Conservation (phyloP, 23 red algal species). For the Gracilaria caudata region DNA sequence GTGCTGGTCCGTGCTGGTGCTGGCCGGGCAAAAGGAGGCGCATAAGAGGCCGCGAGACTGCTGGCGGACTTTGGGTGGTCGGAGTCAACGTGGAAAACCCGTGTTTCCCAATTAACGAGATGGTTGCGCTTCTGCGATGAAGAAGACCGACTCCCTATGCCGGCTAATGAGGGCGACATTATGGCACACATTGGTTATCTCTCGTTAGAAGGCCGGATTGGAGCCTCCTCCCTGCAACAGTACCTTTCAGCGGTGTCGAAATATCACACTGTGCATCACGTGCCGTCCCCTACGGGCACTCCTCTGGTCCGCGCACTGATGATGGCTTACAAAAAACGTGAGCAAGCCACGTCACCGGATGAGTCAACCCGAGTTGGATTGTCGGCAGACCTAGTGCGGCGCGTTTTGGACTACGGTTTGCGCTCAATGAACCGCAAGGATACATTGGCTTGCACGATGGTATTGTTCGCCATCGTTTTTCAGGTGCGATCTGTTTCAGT, state of each 20-base stretch:
- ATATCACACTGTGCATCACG: slow-evolving; percentile 19
- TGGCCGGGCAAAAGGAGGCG: neutral
- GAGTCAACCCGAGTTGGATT: too few species aligned
- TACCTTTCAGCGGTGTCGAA: neutral
- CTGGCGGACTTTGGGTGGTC: neutral
- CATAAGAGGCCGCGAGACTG: slow-evolving; percentile 7
- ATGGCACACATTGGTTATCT: too few species aligned
- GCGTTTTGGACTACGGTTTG: slow-evolving; percentile 13
- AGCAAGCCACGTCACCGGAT: too few species aligned
- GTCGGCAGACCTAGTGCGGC: neutral
- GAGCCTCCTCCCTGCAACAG: too few species aligned
- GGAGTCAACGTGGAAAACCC: neutral
- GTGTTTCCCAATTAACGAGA: neutral
- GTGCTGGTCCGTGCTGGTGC: neutral
- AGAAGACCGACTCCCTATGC: neutral
- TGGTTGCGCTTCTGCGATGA: slow-evolving; percentile 28
- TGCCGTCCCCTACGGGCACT: neutral
- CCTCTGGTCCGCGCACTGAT: too few species aligned
- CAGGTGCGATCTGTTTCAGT: slow-evolving; percentile 16
- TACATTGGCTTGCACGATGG: slow-evolving; percentile 12
- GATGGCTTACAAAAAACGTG: too few species aligned
- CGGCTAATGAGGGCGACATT: too few species aligned
- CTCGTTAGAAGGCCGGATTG: too few species aligned
- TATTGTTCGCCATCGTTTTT: slow-evolving; percentile 25
- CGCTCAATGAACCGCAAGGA: neutral